These are phyloP conservation scores for Ustilago loliicola DNA, from an alignment of 1,284 basidiomycete genomes.

Conservation along the genomic window DNA sequence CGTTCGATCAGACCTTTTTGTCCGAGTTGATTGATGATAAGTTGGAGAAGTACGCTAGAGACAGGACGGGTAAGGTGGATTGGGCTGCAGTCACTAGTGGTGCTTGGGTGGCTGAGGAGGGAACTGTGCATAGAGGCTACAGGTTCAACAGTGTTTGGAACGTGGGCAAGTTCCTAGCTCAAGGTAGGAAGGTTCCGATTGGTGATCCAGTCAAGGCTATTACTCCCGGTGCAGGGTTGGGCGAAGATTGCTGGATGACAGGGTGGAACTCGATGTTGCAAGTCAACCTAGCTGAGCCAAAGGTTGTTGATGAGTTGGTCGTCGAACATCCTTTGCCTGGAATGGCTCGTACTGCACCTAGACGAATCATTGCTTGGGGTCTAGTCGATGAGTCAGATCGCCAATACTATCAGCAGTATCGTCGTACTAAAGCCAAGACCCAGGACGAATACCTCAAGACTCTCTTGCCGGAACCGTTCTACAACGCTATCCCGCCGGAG, in stretches of 20 bases:
- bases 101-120: constrained; percentile 30
- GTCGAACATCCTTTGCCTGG: constrained; percentile 47
- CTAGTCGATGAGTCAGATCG: constrained; percentile 34
- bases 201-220: constrained; percentile 49
- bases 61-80: constrained; percentile 40
- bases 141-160: constrained; percentile 48
- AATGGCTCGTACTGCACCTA: constrained; percentile 32
- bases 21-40: constrained; percentile 28
- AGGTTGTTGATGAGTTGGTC: constrained; percentile 40
- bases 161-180: constrained; percentile 30
- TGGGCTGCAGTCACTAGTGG: constrained; percentile 39
- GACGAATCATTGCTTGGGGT: constrained; percentile 39
- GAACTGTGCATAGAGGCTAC: constrained; percentile 44
- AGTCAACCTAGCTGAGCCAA: constrained; percentile 30
- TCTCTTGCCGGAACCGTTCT: constrained; percentile 21
- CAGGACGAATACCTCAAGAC: constrained; percentile 19
- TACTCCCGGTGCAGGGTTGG: constrained; percentile 35
- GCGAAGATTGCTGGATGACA: constrained; percentile 43
- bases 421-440: constrained; percentile 11
- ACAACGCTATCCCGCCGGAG: constrained; percentile 27
- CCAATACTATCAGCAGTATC: constrained; percentile 29
- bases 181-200: constrained; percentile 46
- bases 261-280: constrained; percentile 43
- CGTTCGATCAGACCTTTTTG: constrained; percentile 46
- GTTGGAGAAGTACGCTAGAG: constrained; percentile 35